Base-by-base conservation (phyloP, 1,284 basidiomycete species). In the Fistulina hepatica region DNA sequence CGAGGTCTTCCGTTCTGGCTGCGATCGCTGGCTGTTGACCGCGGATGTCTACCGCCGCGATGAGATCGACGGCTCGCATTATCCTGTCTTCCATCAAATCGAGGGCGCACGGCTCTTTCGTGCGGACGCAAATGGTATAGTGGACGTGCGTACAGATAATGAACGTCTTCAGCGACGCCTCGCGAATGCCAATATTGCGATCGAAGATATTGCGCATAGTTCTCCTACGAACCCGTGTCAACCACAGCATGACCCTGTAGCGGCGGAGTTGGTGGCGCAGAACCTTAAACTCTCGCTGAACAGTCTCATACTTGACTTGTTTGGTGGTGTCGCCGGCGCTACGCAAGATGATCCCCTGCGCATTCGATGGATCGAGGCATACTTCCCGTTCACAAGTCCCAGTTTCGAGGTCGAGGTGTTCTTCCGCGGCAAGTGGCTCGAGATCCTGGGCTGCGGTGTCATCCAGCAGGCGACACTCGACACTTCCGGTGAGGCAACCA, bases 11-110 rank as follows among this genome's bases (percentile, higher is more conserved):
- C 61, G 71, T 28, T 61, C 67, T 24, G 88, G 88, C 4, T 66
- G 82, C 48, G 75, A 83, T 24, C 69, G 71, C 37, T 98, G 93
- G 88, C 67, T 98, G 22, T 69, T 98, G 34, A 88, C 92, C 2
- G 93, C 95, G n/a, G 95, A 99, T 64, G 95, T 99, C 33, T 99
- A 97, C 61, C 68, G 95, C 30, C 77, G 95, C 47, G 95, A 99
- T 72, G 95, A 98, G 62, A 98, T 99, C 48, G 95, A 99, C 63
- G 73, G 77, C 15, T 88, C 83, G 8, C 95, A 99, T 59, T 97
- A 97, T 59, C 95, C 95, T 13, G 85, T 97, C 31, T 99, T 99
- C 58, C 95, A 99, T 61, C 95, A 99, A 62, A 91, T 97, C 66
- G 95, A 99, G 59, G 95, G 94, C 21, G 91, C 93, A 15, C 69